Evolutionary conservation across 163 green algal species (phyloP).

Genomic region (Scenedesmus sp.): DNA sequence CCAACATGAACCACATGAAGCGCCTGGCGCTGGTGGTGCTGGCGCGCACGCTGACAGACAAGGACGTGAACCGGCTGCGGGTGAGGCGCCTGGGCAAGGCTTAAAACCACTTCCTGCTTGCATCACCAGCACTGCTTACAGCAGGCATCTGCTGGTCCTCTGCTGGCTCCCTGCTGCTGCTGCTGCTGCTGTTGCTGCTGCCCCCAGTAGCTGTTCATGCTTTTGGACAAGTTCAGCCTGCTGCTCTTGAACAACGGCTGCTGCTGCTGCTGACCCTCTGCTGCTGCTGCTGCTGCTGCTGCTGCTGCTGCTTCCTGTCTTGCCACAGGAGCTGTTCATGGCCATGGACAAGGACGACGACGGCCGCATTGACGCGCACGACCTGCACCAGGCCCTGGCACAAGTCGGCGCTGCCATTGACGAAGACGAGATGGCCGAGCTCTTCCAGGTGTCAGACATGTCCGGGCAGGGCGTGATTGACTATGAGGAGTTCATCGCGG

Average conservation of each 20-base stretch:
- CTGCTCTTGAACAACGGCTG: neutral
- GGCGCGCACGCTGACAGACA: slow-evolving; percentile 80
- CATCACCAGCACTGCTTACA: too few relatives aligned
- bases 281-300: neutral
- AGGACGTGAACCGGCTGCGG: slow-evolving; percentile 86
- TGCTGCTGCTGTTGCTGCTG: neutral
- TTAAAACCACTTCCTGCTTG: slow-evolving; percentile 61
- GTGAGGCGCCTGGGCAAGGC: slow-evolving; percentile 65
- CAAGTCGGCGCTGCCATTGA: slow-evolving; percentile 70
- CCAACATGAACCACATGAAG: slow-evolving; percentile 60
- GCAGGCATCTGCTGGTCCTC: neutral
- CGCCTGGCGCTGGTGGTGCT: slow-evolving; percentile 75
- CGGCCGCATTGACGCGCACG: slow-evolving; percentile 89
- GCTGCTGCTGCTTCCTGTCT: neutral
- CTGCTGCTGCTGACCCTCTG: neutral
- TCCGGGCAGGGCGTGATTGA: slow-evolving; percentile 94
- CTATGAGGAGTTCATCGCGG: slow-evolving; percentile 98
- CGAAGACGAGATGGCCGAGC: slow-evolving; percentile 76
- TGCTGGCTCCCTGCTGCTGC: neutral
- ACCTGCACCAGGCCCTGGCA: slow-evolving; percentile 71
- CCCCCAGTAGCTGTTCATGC: neutral
- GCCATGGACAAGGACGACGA: slow-evolving; percentile 94
- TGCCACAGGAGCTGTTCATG: slow-evolving; percentile 89
- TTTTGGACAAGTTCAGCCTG: too few relatives aligned
- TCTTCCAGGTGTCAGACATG: slow-evolving; percentile 89